Conservation (phyloP, 495 filamentous ascomycete species). For the Tuber brumale region DNA sequence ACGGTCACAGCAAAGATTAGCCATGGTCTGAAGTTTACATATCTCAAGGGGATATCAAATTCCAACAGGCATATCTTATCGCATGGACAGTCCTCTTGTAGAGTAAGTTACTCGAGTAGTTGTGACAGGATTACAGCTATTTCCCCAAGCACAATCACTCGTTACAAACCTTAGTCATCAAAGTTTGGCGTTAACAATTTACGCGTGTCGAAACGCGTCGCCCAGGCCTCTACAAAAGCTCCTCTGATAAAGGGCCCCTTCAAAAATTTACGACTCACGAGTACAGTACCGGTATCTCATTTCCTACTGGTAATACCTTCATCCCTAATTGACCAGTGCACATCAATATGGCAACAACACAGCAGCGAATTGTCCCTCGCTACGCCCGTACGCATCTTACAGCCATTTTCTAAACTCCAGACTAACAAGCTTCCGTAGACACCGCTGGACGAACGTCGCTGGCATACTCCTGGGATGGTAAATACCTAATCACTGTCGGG, state of each 20-base stretch:
- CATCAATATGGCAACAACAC: constrained; percentile 20
- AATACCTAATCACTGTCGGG: constrained; percentile 71
- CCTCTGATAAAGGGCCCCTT: background rate
- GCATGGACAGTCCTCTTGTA: background rate
- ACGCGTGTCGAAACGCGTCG: constrained; percentile 25
- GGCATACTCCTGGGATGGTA: constrained; percentile 63
- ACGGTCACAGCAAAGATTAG: no score
- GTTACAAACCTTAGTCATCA: background rate
- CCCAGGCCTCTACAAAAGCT: background rate
- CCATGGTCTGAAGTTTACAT: no score
- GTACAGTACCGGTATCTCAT: background rate
- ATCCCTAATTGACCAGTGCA: background rate
- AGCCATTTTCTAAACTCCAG: background rate
- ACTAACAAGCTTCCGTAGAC: constrained; percentile 47
- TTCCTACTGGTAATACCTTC: constrained; percentile 1
- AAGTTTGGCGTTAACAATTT: constrained; percentile 17
- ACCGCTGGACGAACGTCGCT: constrained; percentile 61
- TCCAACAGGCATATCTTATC: background rate
- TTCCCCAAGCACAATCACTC: background rate
- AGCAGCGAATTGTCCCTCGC: constrained; percentile 26
- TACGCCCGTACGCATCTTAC: constrained; percentile 28
- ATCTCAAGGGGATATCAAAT: background rate
- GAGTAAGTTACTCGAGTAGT: no score
- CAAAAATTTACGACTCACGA: background rate
- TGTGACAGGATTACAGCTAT: no score